A percentile compares a stretch with the other conserved stretches of the same genome.
phyloP scores from a whole-genome alignment of 345 rosid species.

The Populus tremula region DNA sequence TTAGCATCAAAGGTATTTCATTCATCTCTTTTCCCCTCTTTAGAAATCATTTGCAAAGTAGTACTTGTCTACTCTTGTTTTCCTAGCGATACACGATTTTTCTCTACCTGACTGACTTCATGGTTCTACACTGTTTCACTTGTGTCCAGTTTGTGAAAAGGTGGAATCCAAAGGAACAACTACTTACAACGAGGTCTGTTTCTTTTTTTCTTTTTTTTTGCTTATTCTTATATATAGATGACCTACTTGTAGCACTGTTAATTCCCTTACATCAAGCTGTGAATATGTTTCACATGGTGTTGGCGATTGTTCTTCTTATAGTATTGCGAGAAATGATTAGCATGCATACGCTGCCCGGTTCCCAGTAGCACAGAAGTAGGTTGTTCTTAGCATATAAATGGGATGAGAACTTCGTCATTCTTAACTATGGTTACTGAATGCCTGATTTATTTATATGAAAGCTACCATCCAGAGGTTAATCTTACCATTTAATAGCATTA shows the following conservation, averaged over 20 bases:
- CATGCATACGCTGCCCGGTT: background rate
- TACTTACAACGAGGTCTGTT: slow-evolving; percentile 87
- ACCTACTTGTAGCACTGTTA: background rate
- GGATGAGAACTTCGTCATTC: background rate
- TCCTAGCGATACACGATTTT: background rate
- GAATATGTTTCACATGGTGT: background rate
- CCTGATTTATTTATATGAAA: background rate
- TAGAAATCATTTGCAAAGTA: background rate
- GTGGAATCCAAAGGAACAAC: slow-evolving; percentile 99
- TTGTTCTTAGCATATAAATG: background rate
- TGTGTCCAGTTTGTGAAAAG: slow-evolving; percentile 80
- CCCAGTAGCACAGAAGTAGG: background rate
- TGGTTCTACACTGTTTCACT: slow-evolving; percentile 12
- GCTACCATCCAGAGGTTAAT: background rate
- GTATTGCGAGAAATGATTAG: background rate
- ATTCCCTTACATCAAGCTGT: background rate
- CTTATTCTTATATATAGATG: background rate
- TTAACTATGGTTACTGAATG: background rate
- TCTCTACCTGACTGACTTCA: slow-evolving; percentile 8
- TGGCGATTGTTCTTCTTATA: background rate
- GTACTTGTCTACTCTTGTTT: background rate
- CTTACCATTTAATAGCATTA: background rate
- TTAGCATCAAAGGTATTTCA: slow-evolving; percentile 94
- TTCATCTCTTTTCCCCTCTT: background rate
- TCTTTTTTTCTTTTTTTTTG: background rate